Base-by-base conservation (phyloP, 179 eudicot species). In the Amaranthus tricolor region DNA sequence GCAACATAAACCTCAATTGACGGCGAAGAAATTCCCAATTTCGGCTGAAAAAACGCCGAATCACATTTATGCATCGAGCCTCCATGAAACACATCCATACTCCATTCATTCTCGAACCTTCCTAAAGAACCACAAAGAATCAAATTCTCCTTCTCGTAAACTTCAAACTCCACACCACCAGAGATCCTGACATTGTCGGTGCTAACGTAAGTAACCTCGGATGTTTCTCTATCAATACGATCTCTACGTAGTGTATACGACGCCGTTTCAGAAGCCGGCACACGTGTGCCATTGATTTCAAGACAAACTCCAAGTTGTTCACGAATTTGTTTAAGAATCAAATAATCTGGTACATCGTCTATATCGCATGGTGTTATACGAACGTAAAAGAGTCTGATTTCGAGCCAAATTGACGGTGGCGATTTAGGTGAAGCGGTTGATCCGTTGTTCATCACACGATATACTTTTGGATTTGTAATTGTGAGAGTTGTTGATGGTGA, bases 1-100 rank as follows among this genome's bases (percentile, higher is more conserved):
- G 97, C 97, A n/a, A 92, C 72, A 52, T 91, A 92, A 60, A 92
- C 97, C 86, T 92, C 97, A 24, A 91, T 82, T 0, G 89, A 82
- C 13, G 94, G 92, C 49, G 94, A 83, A 8, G 85, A 84, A 70
- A 80, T 76, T 71, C 91, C 96, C 0, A 82, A 60, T 76, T 84
- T 91, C 49, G 93, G 89, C 82, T 83, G 89, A 62, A 84, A 80
- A 70, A 91, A 86, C 58, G 88, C 81, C 31, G 90, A 86, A 31
- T 31, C 40, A 31, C 40, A 31, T 31, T 31, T 31, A 43, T 84
- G 77, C 15, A 88, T 84, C 43, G 80, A 68, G 1, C 79, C 66
- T 6, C 80, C 70, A 80, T 79, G 79, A 24, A 82, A 86, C 68
- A 91, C 91, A 66, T 92, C 94, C 90, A 91, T 85, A 40, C 87